A percentile compares a stretch with the other conserved stretches of the same genome.
phyloP scores from a whole-genome alignment of 148 eudicot genomes.

The Fagopyrum homotropicum region DNA sequence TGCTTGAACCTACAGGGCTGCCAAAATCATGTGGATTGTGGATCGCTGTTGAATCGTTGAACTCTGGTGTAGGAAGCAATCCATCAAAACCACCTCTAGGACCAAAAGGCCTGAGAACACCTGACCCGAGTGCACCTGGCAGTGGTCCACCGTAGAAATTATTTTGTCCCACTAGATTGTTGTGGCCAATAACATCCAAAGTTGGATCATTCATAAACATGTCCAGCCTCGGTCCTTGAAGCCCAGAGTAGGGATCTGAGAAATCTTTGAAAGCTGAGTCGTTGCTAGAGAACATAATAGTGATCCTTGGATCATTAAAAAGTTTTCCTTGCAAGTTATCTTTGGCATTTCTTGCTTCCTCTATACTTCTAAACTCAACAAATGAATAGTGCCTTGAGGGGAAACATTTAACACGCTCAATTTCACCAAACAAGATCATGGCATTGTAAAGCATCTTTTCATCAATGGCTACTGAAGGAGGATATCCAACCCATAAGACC shows the following conservation, averaged over 20 bases:
- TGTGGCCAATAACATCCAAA: constrained; percentile 36
- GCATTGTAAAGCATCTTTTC: constrained; percentile 87
- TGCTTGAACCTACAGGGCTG: constrained; percentile 33
- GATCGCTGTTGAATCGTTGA: constrained; percentile 31
- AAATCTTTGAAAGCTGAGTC: constrained; percentile 48
- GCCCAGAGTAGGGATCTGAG: constrained; percentile 32
- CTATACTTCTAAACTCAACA: constrained; percentile 87
- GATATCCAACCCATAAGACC: constrained; percentile 63
- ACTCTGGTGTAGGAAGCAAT: constrained; percentile 37
- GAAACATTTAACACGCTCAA: constrained; percentile 58
- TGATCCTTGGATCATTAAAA: constrained; percentile 72
- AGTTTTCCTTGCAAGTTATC: constrained; percentile 76
- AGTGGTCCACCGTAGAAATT: constrained; percentile 34
- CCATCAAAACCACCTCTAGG: constrained; percentile 53
- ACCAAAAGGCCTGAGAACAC: constrained; percentile 48
- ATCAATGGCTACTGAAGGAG: constrained; percentile 57
- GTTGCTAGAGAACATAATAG: constrained; percentile 58
- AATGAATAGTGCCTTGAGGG: constrained; percentile 46
- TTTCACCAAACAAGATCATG: constrained; percentile 83
- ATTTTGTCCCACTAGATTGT: constrained; percentile 24
- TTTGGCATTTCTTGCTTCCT: constrained; percentile 85
- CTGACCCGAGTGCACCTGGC: constrained; percentile 46
- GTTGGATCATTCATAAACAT: constrained; percentile 32
- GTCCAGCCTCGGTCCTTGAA: constrained; percentile 49
- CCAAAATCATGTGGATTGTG: constrained; percentile 33